These are phyloP conservation scores for Phtheirospermum japonicum DNA, from an alignment of 257 asterid genomes.

Conservation along the genomic window DNA sequence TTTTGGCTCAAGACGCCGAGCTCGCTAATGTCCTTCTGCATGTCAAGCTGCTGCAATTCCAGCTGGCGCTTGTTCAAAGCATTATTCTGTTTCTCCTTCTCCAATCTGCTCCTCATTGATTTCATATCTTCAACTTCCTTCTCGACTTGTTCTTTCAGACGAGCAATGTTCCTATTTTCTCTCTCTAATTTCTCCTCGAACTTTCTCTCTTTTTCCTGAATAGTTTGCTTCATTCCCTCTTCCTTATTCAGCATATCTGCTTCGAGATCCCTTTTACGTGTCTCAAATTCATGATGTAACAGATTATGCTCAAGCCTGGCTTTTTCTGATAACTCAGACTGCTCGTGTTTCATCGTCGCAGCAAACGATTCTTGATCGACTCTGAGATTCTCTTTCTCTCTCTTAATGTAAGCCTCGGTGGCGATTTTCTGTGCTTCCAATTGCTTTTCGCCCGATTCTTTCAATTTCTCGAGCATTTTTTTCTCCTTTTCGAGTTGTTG, in stretches of 20 bases:
- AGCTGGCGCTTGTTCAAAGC: conserved; percentile 48
- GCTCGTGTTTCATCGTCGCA: conserved; percentile 63
- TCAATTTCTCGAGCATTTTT: conserved; percentile 40
- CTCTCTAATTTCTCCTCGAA: conserved; percentile 51
- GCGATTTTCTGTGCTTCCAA: conserved; percentile 54
- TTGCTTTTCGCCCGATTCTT: conserved; percentile 44
- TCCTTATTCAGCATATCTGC: conserved; percentile 56
- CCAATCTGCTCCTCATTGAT: conserved; percentile 46
- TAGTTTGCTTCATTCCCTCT: conserved; percentile 53
- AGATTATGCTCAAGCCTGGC: conserved; percentile 44
- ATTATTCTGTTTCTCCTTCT: conserved; percentile 57
- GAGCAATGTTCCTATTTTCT: conserved; percentile 36
- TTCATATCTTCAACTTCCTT: conserved; percentile 45
- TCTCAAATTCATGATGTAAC: conserved; percentile 55
- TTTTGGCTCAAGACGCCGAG: conserved; percentile 61
- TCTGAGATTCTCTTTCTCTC: conserved; percentile 65
- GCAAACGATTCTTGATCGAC: conserved; percentile 70
- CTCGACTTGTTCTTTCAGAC: conserved; percentile 44
- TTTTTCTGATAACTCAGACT: conserved; percentile 46
- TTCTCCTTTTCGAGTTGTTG: conserved; percentile 53
- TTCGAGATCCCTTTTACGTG: conserved; percentile 57
- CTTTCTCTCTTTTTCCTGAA: conserved; percentile 52
- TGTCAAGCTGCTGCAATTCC: conserved; percentile 64
- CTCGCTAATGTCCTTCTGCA: conserved; percentile 74
- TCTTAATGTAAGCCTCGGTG: conserved; percentile 45